A percentile compares a stretch with the other conserved stretches of the same genome.
phyloP scores from a whole-genome alignment of 2,329 filamentous ascomycete species.

The Xylariaceae sp. region DNA sequence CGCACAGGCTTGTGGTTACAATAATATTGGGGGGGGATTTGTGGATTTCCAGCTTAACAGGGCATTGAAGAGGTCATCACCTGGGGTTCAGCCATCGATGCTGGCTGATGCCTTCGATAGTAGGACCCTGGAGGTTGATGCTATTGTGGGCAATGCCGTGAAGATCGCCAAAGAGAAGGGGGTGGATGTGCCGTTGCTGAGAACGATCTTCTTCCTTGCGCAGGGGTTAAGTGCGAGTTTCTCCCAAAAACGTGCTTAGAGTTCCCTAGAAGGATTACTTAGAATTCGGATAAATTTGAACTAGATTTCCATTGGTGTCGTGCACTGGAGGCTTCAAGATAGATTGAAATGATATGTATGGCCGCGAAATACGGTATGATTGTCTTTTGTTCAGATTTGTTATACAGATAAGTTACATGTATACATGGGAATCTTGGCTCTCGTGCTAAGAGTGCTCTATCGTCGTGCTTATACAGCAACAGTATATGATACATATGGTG shows the following conservation, averaged over 20 bases:
- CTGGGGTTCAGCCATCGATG: constrained; percentile 32
- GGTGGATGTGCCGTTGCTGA: constrained; percentile 28
- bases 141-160: constrained; percentile 33
- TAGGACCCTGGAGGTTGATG: constrained; percentile 30
- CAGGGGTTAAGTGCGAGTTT: constrained; percentile 32
- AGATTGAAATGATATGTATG: neutral
- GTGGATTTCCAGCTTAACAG: constrained; percentile 29
- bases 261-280: too few relatives aligned
- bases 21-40: constrained; percentile 24
- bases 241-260: constrained; percentile 2
- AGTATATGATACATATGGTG: constrained; percentile 6
- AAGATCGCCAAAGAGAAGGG: constrained; percentile 26
- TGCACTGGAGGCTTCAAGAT: neutral
- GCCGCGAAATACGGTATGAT: constrained; percentile 1
- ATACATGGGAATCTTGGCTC: constrained; percentile 21
- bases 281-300: too few relatives aligned
- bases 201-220: constrained; percentile 38
- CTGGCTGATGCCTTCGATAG: constrained; percentile 28
- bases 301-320: too few relatives aligned
- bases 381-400: constrained; percentile 18
- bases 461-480: constrained; percentile 9
- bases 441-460: constrained; percentile 1
- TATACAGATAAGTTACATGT: constrained; percentile 33
- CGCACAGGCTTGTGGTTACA: constrained; percentile 32
- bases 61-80: constrained; percentile 16